These are phyloP conservation scores for Phaeodactylum tricornutum DNA, from an alignment of 108 stramenopile genomes.

Conservation along the genomic window DNA sequence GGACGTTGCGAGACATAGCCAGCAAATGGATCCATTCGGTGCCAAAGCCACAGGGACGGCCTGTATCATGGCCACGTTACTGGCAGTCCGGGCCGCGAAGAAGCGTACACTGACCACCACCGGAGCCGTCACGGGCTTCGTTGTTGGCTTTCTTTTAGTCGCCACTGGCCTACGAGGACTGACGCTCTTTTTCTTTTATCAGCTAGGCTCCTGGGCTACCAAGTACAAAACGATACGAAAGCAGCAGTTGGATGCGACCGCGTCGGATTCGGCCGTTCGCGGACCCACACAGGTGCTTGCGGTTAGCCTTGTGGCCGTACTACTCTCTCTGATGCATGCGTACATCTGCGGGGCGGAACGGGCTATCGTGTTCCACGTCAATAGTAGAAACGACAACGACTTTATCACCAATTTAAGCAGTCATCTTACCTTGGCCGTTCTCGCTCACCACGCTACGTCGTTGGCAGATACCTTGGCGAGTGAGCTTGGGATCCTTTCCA, in stretches of 20 bases:
- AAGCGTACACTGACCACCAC: constrained; percentile 42
- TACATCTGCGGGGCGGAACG: constrained; percentile 39
- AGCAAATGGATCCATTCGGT: constrained; percentile 57
- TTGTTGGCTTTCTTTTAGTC: constrained; percentile 61
- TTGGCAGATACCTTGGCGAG: constrained; percentile 76
- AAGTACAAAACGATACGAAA: constrained; percentile 52
- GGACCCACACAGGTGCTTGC: constrained; percentile 68
- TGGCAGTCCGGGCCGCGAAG: constrained; percentile 27
- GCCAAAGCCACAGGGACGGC: constrained; percentile 13
- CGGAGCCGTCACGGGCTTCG: constrained; percentile 53
- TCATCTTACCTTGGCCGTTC: constrained; percentile 43
- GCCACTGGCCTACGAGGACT: constrained; percentile 48
- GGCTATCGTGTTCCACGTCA: constrained; percentile 39
- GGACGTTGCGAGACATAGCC: no score
- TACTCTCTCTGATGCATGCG: constrained; percentile 42
- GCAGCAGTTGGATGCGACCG: constrained; percentile 32
- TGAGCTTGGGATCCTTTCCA: constrained; percentile 68
- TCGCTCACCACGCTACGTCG: constrained; percentile 74
- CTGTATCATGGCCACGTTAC: constrained; percentile 19
- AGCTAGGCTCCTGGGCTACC: constrained; percentile 60
- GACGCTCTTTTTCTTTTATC: constrained; percentile 69
- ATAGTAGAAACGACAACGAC: not conserved
- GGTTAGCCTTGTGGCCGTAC: constrained; percentile 44
- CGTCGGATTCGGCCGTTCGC: constrained; percentile 24
- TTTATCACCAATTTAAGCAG: constrained; percentile 10